These are phyloP conservation scores for Phytophthora crassamura DNA, from an alignment of 352 stramenopile species.

Conservation along the genomic window DNA sequence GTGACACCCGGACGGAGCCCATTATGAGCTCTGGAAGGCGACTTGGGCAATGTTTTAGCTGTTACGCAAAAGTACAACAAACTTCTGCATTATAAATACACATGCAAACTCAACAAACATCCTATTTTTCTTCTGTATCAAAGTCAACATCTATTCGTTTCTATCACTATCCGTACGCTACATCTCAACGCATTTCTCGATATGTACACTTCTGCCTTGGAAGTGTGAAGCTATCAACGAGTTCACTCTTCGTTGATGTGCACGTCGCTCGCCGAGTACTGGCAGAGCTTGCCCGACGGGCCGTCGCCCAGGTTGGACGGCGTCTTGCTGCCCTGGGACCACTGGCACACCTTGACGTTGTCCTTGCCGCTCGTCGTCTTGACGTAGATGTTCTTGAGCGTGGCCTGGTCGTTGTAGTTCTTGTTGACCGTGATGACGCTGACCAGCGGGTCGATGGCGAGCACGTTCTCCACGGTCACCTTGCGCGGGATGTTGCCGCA, in stretches of 20 bases:
- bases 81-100: no score
- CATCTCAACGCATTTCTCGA: conserved; percentile 1
- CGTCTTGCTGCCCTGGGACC: conserved; percentile 24
- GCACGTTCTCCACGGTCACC: no score
- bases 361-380: conserved; percentile 21
- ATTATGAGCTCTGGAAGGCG: no score
- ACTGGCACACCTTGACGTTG: conserved; percentile 19
- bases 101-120: no score
- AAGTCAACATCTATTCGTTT: conserved; percentile 9
- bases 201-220: not conserved
- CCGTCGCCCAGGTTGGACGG: conserved; percentile 24
- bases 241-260: conserved; percentile 32
- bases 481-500: no score
- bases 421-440: no score
- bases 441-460: no score
- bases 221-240: conserved; percentile 13
- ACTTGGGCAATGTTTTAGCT: not conserved
- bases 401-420: no score
- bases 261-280: conserved; percentile 24
- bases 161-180: not conserved
- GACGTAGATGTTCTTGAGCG: conserved; percentile 31
- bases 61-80: no score
- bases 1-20: no score
- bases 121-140: not conserved
- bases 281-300: conserved; percentile 19